Percentiles rank a stretch among this genome's conserved stretches.
Conservation (phyloP, 768 basidiomycete species). For the Pleurotus cornucopiae region DNA sequence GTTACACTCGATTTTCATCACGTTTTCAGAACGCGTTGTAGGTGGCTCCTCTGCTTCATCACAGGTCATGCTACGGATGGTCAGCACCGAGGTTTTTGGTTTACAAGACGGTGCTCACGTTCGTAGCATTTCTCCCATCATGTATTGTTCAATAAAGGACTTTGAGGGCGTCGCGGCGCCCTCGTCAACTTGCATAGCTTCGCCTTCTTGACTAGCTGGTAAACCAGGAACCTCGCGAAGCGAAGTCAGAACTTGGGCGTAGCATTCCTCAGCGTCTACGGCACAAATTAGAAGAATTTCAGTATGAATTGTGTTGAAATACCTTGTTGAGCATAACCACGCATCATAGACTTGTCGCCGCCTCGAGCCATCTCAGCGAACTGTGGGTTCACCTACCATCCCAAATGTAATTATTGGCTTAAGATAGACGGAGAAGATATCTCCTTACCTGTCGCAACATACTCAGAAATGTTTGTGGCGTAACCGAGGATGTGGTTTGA, state of each 20-base stretch:
- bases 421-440: no score
- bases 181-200: slow-evolving; percentile 16
- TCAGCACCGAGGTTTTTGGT: not conserved
- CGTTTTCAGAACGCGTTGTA: slow-evolving; percentile 59
- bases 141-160: slow-evolving; percentile 75
- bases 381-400: slow-evolving; percentile 62
- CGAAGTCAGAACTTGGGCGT: slow-evolving; percentile 66
- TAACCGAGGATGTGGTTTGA: slow-evolving; percentile 69
- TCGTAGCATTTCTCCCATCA: slow-evolving; percentile 75
- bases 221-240: slow-evolving; percentile 65
- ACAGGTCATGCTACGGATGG: slow-evolving; percentile 60
- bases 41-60: slow-evolving; percentile 80
- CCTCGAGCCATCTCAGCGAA: slow-evolving; percentile 71
- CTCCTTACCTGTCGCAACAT: slow-evolving; percentile 47
- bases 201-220: slow-evolving; percentile 19
- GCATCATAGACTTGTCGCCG: slow-evolving; percentile 29
- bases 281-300: slow-evolving; percentile 13
- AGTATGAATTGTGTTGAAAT: slow-evolving; percentile 21
- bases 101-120: slow-evolving; percentile 35
- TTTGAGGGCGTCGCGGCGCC: slow-evolving; percentile 22
- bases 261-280: slow-evolving; percentile 88
- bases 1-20: slow-evolving; percentile 91
- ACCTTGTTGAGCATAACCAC: slow-evolving; percentile 76
- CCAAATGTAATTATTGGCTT: no score
- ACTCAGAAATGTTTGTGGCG: slow-evolving; percentile 65